Percentiles rank a stretch among this genome's conserved stretches.
Evolutionary conservation across 768 basidiomycete species (phyloP).

Genomic region (Termitomyces sp.): DNA sequence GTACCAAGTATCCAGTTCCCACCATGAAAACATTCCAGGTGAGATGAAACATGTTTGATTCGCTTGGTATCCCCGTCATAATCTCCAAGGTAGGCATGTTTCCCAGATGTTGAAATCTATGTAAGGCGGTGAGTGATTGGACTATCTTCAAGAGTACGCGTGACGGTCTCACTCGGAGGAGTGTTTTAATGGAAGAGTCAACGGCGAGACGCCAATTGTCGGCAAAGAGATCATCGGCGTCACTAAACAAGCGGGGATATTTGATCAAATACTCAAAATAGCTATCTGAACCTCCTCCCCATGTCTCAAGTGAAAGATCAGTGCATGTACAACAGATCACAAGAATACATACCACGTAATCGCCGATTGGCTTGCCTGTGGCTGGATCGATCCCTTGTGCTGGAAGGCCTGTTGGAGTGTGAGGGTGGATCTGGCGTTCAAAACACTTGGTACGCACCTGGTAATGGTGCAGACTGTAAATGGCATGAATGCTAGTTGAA

Average conservation of each 20-base stretch:
- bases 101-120: slow-evolving; percentile 60
- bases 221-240: slow-evolving; percentile 47
- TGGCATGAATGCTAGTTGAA: background rate
- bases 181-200: slow-evolving; percentile 60
- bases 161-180: slow-evolving; percentile 41
- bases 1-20: slow-evolving; percentile 71
- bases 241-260: slow-evolving; percentile 64
- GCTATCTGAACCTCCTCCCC: slow-evolving; percentile 72
- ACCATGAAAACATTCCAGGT: slow-evolving; percentile 68
- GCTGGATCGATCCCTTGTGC: slow-evolving; percentile 48
- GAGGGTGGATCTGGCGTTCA: slow-evolving; percentile 31
- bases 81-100: slow-evolving; percentile 61
- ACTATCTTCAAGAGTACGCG: background rate
- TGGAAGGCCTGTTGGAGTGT: slow-evolving; percentile 34
- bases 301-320: slow-evolving; percentile 24
- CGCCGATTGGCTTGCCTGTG: slow-evolving; percentile 37
- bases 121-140: background rate
- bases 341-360: slow-evolving; percentile 38
- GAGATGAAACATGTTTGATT: slow-evolving; percentile 62
- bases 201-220: slow-evolving; percentile 67
- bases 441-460: slow-evolving; percentile 13
- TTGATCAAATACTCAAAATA: slow-evolving; percentile 80
- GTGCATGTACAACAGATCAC: slow-evolving; percentile 3
- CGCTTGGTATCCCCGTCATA: slow-evolving; percentile 30
- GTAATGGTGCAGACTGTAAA: slow-evolving; percentile 27